Percentiles rank a stretch among this genome's conserved stretches.
phyloP scores from a whole-genome alignment of 306 rosid species.

The Cicer yamashitae region DNA sequence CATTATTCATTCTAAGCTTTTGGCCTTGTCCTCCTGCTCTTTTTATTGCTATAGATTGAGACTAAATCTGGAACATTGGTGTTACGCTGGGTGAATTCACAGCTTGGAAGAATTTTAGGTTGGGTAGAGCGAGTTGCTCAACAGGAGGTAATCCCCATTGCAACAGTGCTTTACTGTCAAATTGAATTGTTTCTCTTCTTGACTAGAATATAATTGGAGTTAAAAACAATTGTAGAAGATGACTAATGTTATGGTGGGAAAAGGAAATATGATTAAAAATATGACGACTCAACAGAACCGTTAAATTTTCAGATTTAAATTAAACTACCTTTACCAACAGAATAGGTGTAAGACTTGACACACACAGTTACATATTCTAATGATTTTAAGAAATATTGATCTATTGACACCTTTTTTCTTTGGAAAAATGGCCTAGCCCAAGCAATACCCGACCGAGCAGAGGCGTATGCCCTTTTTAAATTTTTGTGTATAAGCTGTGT shows the following conservation, averaged over 20 bases:
- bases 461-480: no score
- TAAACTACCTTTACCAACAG: not conserved
- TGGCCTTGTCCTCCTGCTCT: slow-evolving; percentile 32
- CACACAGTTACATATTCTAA: not conserved
- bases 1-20: slow-evolving; percentile 25
- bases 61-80: slow-evolving; percentile 94
- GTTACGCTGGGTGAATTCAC: slow-evolving; percentile 96
- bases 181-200: slow-evolving; percentile 35
- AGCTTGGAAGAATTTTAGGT: slow-evolving; percentile 88
- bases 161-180: slow-evolving; percentile 24
- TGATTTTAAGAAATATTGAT: not conserved
- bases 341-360: not conserved
- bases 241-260: slow-evolving; percentile 6
- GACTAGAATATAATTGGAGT: slow-evolving; percentile 24
- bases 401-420: not conserved
- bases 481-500: not conserved
- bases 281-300: not conserved
- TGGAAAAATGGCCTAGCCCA: not conserved
- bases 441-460: not conserved
- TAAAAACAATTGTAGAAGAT: not conserved
- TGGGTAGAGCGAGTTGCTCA: slow-evolving; percentile 94
- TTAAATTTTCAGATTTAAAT: slow-evolving; percentile 1
- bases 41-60: slow-evolving; percentile 69
- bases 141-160: slow-evolving; percentile 72
- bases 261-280: not conserved